Conservation (phyloP, 2,329 filamentous ascomycete species). For the Xylariaceae sp. region DNA sequence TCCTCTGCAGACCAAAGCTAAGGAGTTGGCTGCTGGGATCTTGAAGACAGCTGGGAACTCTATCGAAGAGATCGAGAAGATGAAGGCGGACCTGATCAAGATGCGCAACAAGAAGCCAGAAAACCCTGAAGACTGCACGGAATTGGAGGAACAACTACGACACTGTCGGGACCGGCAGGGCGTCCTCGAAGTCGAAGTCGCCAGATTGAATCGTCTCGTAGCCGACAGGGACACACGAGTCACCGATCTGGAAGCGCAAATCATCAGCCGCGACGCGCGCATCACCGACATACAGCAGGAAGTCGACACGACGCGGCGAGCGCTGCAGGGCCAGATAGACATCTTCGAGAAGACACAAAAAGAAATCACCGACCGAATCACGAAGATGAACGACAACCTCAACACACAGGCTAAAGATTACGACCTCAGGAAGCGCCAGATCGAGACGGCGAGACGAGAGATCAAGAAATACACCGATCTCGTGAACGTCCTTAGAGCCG, state of each 20-base stretch:
- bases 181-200: background rate
- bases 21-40: too few species aligned
- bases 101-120: background rate
- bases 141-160: background rate
- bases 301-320: background rate
- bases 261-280: background rate
- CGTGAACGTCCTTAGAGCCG: background rate
- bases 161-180: background rate
- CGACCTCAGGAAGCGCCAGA: background rate
- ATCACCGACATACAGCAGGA: constrained; percentile 3
- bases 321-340: constrained; percentile 4
- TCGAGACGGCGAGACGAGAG: background rate
- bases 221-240: background rate
- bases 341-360: background rate
- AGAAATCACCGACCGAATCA: background rate
- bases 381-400: background rate
- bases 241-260: background rate
- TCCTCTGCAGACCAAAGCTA: too few species aligned
- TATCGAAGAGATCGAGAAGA: too few species aligned
- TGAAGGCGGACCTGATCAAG: too few species aligned
- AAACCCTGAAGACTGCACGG: background rate
- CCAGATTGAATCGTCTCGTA: background rate
- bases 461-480: background rate
- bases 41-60: too few species aligned
- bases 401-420: background rate